phyloP scores from a whole-genome alignment of 352 stramenopile genomes.

The Lagenidium sp. region DNA sequence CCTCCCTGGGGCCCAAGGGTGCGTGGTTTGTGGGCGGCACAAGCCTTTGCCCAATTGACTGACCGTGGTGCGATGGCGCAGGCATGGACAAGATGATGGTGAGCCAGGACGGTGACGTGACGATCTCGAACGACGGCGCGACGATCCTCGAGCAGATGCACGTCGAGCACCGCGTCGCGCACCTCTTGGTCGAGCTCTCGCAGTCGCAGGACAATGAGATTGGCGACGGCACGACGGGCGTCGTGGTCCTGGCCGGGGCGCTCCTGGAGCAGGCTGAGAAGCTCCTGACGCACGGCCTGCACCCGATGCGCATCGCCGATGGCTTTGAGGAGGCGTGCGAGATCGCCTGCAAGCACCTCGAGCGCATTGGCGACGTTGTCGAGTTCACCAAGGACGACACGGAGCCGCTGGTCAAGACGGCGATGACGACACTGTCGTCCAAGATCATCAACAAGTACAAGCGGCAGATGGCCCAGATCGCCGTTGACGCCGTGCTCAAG shows the following conservation, averaged over 20 bases:
- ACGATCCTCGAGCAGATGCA: slow-evolving; percentile 99
- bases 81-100: slow-evolving; percentile 99
- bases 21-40: slow-evolving; percentile 25
- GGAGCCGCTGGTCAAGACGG: slow-evolving; percentile 93
- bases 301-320: slow-evolving; percentile 98
- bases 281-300: slow-evolving; percentile 94
- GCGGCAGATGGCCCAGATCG: slow-evolving; percentile 98
- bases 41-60: no score
- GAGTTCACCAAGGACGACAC: slow-evolving; percentile 95
- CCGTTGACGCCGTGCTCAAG: slow-evolving; percentile 95
- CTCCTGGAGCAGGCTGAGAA: slow-evolving; percentile 97
- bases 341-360: slow-evolving; percentile 94
- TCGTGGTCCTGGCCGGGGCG: slow-evolving; percentile 97
- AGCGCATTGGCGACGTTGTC: slow-evolving; percentile 93
- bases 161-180: slow-evolving; percentile 97
- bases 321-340: slow-evolving; percentile 98
- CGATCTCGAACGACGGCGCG: slow-evolving; percentile 99
- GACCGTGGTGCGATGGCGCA: no score
- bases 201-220: slow-evolving; percentile 99
- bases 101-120: slow-evolving; percentile 98
- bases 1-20: slow-evolving; percentile 96
- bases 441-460: slow-evolving; percentile 99
- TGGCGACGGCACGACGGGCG: slow-evolving; percentile 98
- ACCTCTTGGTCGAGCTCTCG: slow-evolving; percentile 98
- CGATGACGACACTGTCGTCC: slow-evolving; percentile 97